Conservation (phyloP, 2,329 filamentous ascomycete genomes). For the Tympanopsis confertula region DNA sequence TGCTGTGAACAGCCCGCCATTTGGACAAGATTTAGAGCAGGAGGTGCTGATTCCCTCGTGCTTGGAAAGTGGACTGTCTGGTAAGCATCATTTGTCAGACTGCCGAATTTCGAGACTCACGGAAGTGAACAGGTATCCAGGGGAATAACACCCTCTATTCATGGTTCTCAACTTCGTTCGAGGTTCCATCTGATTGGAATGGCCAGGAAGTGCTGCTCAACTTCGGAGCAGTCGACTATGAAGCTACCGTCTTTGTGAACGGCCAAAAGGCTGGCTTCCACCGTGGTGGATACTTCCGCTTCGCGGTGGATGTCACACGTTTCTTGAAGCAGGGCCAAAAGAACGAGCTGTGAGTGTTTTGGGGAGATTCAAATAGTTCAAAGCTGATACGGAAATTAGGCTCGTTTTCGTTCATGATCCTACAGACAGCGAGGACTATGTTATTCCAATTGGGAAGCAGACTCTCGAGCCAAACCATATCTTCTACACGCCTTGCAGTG, state of each 20-base stretch:
- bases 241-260: conserved; percentile 47
- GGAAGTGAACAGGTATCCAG: conserved; percentile 27
- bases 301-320: conserved; percentile 45
- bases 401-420: conserved; percentile 58
- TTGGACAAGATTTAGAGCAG: conserved; percentile 14
- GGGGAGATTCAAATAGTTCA: not conserved
- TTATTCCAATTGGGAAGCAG: conserved; percentile 59
- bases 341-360: conserved; percentile 38
- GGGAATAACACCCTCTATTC: conserved; percentile 25
- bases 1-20: conserved; percentile 9
- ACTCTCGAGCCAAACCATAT: conserved; percentile 44
- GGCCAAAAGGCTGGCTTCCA: conserved; percentile 37
- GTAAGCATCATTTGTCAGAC: conserved; percentile 30
- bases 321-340: conserved; percentile 22
- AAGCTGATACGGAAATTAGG: conserved; percentile 19
- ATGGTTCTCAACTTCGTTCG: conserved; percentile 39
- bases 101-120: not conserved
- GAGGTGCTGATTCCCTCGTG: conserved; percentile 22
- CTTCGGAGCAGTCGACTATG: conserved; percentile 47
- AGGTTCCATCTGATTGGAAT: conserved; percentile 32
- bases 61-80: conserved; percentile 19
- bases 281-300: conserved; percentile 50
- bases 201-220: conserved; percentile 33
- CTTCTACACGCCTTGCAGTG: conserved; percentile 62
- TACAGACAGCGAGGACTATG: conserved; percentile 39